Conservation (phyloP, 2,329 filamentous ascomycete genomes). For the Graphilbum fragrans region DNA sequence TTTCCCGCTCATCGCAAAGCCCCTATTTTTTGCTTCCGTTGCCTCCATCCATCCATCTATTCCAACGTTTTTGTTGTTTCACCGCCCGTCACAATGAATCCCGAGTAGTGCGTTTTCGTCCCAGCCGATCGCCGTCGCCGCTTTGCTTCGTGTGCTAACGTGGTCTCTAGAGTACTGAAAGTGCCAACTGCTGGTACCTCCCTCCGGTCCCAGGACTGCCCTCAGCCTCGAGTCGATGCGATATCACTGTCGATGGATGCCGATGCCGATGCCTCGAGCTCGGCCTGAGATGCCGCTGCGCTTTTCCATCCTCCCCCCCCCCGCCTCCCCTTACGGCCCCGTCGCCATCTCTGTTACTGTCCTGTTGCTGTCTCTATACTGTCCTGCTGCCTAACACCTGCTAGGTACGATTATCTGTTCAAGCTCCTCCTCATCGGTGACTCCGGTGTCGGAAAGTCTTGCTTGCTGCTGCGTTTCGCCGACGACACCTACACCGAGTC, state of each 20-base stretch:
- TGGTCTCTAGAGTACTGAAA: too few species aligned
- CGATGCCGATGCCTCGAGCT: too few species aligned
- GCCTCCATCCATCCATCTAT: constrained; percentile 1
- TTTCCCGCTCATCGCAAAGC: too few species aligned
- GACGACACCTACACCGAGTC: constrained; percentile 99
- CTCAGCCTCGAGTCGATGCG: too few species aligned
- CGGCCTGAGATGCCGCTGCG: too few species aligned
- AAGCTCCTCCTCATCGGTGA: constrained; percentile 99
- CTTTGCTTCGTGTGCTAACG: neutral
- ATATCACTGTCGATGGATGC: too few species aligned
- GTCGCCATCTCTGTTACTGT: neutral
- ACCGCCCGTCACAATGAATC: constrained; percentile 59
- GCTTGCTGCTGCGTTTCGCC: constrained; percentile 91
- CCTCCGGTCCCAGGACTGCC: too few species aligned
- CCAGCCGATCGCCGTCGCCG: neutral
- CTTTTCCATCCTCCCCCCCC: too few species aligned
- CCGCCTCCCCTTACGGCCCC: too few species aligned
- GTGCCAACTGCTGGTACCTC: too few species aligned
- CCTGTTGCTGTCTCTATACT: neutral
- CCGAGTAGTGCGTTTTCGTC: constrained; percentile 57
- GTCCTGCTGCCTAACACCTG: neutral
- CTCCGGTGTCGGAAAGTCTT: constrained; percentile 99
- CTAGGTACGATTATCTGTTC: constrained; percentile 99
- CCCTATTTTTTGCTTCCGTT: neutral
- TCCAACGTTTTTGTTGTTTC: neutral